Evolutionary conservation across 352 stramenopile genomes (phyloP).

Genomic region (Pythium grandisporangium): DNA sequence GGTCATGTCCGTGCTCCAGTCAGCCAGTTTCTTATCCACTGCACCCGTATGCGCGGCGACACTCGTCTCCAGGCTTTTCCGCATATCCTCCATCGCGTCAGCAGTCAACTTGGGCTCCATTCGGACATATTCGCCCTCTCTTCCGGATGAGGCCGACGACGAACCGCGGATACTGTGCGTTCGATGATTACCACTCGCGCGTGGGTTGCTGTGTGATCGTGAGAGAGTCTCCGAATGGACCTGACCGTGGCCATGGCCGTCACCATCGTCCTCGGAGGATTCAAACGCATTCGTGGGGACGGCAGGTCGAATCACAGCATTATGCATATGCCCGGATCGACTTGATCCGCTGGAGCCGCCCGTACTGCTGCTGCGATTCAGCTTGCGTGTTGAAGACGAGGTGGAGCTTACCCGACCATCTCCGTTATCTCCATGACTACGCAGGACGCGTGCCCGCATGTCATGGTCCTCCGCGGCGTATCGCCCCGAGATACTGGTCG

Average conservation of each 20-base stretch:
- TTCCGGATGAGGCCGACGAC: too few relatives aligned
- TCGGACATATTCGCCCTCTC: too few relatives aligned
- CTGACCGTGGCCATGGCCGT: too few relatives aligned
- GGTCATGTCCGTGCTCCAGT: conserved; percentile 50
- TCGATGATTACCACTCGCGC: neutral
- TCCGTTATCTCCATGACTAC: conserved; percentile 1
- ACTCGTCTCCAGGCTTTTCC: conserved; percentile 56
- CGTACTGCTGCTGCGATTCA: conserved; percentile 13
- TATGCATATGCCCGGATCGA: too few relatives aligned
- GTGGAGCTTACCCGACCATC: too few relatives aligned
- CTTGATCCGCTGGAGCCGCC: neutral
- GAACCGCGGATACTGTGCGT: conserved; percentile 2
- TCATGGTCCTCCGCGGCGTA: conserved; percentile 12
- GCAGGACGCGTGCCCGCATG: neutral
- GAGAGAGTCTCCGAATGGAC: neutral
- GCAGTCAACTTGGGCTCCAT: neutral
- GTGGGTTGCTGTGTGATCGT: neutral
- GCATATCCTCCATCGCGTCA: conserved; percentile 7
- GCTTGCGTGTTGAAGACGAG: conserved; percentile 2
- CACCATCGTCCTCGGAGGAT: conserved; percentile 5
- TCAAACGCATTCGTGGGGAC: conserved; percentile 1
- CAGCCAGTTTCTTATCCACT: conserved; percentile 58
- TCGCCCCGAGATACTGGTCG: conserved; percentile 13
- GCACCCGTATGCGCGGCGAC: conserved; percentile 37
- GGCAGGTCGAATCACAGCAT: conserved; percentile 8